phyloP scores from a whole-genome alignment of 1,284 basidiomycete species.

The Pholiota adiposa region DNA sequence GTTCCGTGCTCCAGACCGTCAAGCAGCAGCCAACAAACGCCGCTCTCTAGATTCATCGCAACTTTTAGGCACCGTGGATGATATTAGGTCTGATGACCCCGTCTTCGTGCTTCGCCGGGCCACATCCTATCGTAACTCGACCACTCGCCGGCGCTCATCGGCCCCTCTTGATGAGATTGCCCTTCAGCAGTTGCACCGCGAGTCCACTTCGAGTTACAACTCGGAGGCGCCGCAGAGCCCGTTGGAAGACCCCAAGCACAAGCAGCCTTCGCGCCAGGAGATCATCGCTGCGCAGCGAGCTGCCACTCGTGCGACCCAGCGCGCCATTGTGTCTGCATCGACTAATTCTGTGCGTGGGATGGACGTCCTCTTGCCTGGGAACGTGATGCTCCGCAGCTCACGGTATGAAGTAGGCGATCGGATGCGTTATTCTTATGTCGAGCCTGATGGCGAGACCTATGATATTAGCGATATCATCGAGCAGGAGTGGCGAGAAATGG shows the following conservation, averaged over 20 bases:
- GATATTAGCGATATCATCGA: conserved; percentile 94
- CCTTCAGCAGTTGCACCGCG: conserved; percentile 68
- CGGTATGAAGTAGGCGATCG: conserved; percentile 69
- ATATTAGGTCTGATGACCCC: conserved; percentile 83
- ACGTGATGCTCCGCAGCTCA: conserved; percentile 84
- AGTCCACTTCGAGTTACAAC: conserved; percentile 58
- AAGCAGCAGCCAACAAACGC: conserved; percentile 71
- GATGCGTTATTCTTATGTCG: conserved; percentile 91
- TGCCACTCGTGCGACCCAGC: conserved; percentile 82
- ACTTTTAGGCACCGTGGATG: conserved; percentile 71
- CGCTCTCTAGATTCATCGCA: conserved; percentile 85
- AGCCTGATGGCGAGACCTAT: conserved; percentile 83
- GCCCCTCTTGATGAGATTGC: conserved; percentile 80
- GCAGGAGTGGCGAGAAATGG: conserved; percentile 72
- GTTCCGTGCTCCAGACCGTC: conserved; percentile 66
- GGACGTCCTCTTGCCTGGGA: conserved; percentile 84
- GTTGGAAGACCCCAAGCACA: conserved; percentile 36
- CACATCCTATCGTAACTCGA: conserved; percentile 68
- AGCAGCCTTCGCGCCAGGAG: conserved; percentile 75
- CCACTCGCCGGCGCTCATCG: conserved; percentile 67
- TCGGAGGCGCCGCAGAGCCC: conserved; percentile 31
- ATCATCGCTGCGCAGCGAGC: conserved; percentile 93
- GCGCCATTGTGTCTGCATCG: conserved; percentile 84
- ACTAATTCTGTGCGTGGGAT: conserved; percentile 85
- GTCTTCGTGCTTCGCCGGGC: conserved; percentile 87